Percentiles rank a stretch among this genome's conserved stretches.
Evolutionary conservation across 352 stramenopile genomes (phyloP).

Genomic region (Pythium plurisporium): DNA sequence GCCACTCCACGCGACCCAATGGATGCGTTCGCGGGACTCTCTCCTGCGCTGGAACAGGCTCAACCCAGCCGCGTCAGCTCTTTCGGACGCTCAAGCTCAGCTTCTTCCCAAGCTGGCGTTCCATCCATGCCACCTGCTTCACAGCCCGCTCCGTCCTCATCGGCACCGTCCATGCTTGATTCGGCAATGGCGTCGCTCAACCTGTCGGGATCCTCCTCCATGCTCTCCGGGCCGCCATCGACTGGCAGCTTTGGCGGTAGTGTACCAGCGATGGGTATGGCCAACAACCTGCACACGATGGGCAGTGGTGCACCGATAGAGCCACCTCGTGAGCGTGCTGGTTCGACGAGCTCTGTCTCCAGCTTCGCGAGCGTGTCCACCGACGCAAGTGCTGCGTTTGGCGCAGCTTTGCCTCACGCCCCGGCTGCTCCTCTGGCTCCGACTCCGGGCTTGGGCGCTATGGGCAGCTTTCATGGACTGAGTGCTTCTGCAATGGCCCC

Average conservation of each 20-base stretch:
- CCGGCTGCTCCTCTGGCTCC: not conserved
- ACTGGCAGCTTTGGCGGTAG: constrained; percentile 10
- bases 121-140: not conserved
- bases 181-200: not conserved
- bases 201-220: not conserved
- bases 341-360: constrained; percentile 16
- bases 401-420: not conserved
- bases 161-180: not conserved
- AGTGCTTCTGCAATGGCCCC: not conserved
- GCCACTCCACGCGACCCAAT: constrained; percentile 26
- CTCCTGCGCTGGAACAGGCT: constrained; percentile 26
- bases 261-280: not conserved
- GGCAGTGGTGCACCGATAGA: not conserved
- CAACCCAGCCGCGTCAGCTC: constrained; percentile 15
- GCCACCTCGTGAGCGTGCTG: constrained; percentile 12
- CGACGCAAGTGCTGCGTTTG: constrained; percentile 3
- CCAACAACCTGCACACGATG: not conserved
- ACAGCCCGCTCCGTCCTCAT: not conserved
- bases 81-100: constrained; percentile 5
- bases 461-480: constrained; percentile 23
- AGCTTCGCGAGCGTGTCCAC: constrained; percentile 22
- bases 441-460: constrained; percentile 6
- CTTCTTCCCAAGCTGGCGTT: not conserved
- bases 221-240: no score
- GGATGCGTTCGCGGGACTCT: constrained; percentile 58